These are phyloP conservation scores for Ophiostoma himal-ulmi DNA, from an alignment of 2,329 filamentous ascomycete species.

Conservation along the genomic window DNA sequence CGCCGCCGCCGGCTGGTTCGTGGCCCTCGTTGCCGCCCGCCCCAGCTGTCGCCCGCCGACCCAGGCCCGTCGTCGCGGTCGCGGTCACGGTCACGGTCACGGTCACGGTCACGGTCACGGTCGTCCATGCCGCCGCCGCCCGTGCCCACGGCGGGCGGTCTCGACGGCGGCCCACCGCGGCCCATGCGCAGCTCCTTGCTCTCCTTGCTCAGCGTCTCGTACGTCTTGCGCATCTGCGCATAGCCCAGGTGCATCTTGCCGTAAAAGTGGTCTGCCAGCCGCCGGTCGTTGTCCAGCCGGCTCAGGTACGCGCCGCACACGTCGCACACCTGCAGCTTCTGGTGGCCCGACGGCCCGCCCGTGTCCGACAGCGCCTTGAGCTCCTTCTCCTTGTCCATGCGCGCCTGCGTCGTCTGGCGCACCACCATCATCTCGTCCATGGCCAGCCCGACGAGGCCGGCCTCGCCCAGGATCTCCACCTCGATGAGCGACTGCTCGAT, in stretches of 20 bases:
- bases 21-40: slow-evolving; percentile 42
- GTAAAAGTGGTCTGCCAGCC: slow-evolving; percentile 95
- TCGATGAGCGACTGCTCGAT: slow-evolving; percentile 81
- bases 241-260: slow-evolving; percentile 99
- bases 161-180: slow-evolving; percentile 36
- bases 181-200: slow-evolving; percentile 53
- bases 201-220: slow-evolving; percentile 70
- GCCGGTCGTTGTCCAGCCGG: slow-evolving; percentile 85
- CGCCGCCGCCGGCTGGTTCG: slow-evolving; percentile 46
- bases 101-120: slow-evolving; percentile 35
- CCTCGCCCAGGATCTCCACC: slow-evolving; percentile 76
- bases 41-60: slow-evolving; percentile 38
- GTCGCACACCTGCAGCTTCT: slow-evolving; percentile 97
- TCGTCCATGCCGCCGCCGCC: slow-evolving; percentile 31
- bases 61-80: slow-evolving; percentile 29
- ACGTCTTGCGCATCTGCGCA: slow-evolving; percentile 94
- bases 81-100: slow-evolving; percentile 32
- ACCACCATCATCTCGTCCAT: slow-evolving; percentile 85
- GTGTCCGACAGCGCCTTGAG: slow-evolving; percentile 88
- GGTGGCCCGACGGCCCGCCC: slow-evolving; percentile 85
- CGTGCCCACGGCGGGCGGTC: neutral
- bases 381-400: slow-evolving; percentile 78
- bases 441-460: slow-evolving; percentile 72
- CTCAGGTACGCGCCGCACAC: slow-evolving; percentile 94
- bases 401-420: slow-evolving; percentile 70